Base-by-base conservation (phyloP, 352 stramenopile genomes). In the Pythium aquatile region DNA sequence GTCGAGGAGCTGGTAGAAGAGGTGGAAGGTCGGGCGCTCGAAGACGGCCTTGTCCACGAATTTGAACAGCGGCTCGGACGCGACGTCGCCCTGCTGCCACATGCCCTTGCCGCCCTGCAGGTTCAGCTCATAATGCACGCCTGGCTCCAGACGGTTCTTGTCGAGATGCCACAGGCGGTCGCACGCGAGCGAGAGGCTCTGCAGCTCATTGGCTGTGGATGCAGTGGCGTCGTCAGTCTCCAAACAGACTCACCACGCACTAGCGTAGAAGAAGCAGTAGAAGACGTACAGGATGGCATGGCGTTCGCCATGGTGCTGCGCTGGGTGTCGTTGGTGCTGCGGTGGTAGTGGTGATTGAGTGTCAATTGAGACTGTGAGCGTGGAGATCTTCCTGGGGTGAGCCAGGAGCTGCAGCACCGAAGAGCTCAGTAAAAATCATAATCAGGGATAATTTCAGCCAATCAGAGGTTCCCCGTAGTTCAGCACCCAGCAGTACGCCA, bases 151-250 rank as follows among this genome's bases (percentile, higher is more conserved):
- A 20, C 85, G 76, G 69, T 98, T 96, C 40, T 70, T 72, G 80
- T 98, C 96, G 20, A 98, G 81, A 56, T 97, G 78, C 96, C 96
- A 98, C 32, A 98, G 83, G 49, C 88, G 83, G 70, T 97, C 83
- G 73, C 85, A 93, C 5, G 90, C 83, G 26, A 76, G 66, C 46
- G 84, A 93, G 24, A 93, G 69, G 69, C 76, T 63, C 42, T 70
- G 55, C 10, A 78, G 60, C 51, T 88, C 74, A 69, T 76, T 58
- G 74, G 65, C 70, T 96, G 20, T 24, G 20, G 20, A 74, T 35
- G 40, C 44, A 51, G 69, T 68, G 81, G 67, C 48, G 64, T 14
- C n/a, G n/a, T 39, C 44, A 54, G 42, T 24, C 20, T 24, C 20
- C 20, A 24, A 24, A 24, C 20, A 24, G 20, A 24, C 20, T 24